These are phyloP conservation scores for Alternaria alternata DNA, from an alignment of 2,329 filamentous ascomycete genomes.

Conservation along the genomic window DNA sequence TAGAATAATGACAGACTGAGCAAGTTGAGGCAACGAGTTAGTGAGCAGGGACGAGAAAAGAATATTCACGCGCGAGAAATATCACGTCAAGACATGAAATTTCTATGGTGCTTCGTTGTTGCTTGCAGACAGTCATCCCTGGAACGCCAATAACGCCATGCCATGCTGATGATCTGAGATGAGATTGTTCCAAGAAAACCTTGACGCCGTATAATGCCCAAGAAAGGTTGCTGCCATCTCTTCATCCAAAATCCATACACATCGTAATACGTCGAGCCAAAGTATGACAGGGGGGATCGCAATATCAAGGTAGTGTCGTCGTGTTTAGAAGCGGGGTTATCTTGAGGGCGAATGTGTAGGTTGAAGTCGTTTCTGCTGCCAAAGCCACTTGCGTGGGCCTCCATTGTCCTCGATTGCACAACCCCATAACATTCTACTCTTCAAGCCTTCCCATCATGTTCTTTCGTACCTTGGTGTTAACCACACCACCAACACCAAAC, in stretches of 20 bases:
- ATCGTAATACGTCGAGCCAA: conserved; percentile 50
- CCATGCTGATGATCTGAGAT: not conserved
- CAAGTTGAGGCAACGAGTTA: not conserved
- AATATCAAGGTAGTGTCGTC: conserved; percentile 96
- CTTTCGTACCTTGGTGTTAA: conserved; percentile 76
- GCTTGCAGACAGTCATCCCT: not conserved
- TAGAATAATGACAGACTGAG: not conserved
- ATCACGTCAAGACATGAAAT: not conserved
- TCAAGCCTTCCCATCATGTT: conserved; percentile 66
- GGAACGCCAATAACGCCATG: not conserved
- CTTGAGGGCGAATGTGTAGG: conserved; percentile 78
- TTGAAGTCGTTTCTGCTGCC: conserved; percentile 64
- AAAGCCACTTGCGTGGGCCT: not conserved
- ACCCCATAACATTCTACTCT: not conserved
- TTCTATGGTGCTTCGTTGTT: not conserved
- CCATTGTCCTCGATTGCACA: not conserved
- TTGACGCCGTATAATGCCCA: not conserved
- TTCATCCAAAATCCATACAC: not conserved
- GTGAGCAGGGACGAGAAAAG: not conserved
- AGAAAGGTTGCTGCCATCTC: not conserved
- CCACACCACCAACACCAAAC: conserved; percentile 86
- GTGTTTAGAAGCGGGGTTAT: conserved; percentile 84
- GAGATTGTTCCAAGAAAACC: not conserved
- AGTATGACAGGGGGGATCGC: conserved; percentile 91
- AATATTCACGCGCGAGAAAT: not conserved